Base-by-base conservation (phyloP, 805 yeast species). In the Tetrapisispora namnaoensis region DNA sequence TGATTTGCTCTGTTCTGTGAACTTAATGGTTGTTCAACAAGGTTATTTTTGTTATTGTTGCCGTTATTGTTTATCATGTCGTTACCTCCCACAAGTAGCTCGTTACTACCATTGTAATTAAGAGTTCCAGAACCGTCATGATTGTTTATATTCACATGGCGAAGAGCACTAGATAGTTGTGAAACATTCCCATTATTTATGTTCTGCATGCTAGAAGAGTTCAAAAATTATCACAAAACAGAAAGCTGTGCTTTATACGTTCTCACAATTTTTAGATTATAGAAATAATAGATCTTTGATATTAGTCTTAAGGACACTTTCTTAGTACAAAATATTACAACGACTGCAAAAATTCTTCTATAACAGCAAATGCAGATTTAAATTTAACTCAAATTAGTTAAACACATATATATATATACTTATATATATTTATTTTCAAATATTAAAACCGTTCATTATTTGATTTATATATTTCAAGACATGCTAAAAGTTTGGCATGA, bases 101-200 rank as follows among this genome's bases (percentile, higher is more conserved):
- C 66, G 42, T 61, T 64, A 8, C 61, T 55, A 2, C 59, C 55
- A 3, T 20, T 21, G 6, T 20, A 8, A 16, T 38, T 38, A 6
- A 20, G 6, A 38, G 17, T 21, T 6, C 17, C 20, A 36, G 38
- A 10, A 18, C 59, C 55, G 50, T 57, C 54, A 46, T 61, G 39
- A 24, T 56, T 64, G 20, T 65, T 62, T 36, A 66, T 41, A 47
- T 62, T 61, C n/a, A 66, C 67, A 45, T 62, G 65, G 42, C 65
- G 66, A 34, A 66, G 56, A 9, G 70, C 70, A 45, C 58, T 64
- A 9, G 70, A 66, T 30, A 66, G 52, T 36, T 65, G 62, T 4
- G 70, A 65, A 32, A 72, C 59, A n/a, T 54, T 53, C 17, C 36
- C 42, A 21, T 35, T 40, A 24, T 32, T 38, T 28, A 27, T 45